Evolutionary conservation across 805 yeast species (phyloP).

Genomic region (Ogataea henricii): DNA sequence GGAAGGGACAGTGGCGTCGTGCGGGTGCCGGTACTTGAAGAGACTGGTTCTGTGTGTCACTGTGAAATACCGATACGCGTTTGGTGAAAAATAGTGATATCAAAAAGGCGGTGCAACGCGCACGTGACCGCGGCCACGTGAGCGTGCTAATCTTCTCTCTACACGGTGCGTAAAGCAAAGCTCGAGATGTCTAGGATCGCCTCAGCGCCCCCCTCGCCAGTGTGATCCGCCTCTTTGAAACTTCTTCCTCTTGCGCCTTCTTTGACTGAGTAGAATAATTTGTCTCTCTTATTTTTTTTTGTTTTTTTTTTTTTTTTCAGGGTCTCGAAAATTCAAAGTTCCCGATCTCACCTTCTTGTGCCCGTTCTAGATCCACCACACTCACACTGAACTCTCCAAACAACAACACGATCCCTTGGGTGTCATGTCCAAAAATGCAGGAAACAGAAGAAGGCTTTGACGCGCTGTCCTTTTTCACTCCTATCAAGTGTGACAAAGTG

Average conservation of each 20-base stretch:
- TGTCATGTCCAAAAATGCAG: neutral
- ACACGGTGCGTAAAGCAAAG: neutral
- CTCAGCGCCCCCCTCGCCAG: neutral
- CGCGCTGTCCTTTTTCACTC: conserved; percentile 24
- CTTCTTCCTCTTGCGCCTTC: neutral
- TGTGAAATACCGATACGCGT: conserved; percentile 5
- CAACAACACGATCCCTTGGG: too few relatives aligned
- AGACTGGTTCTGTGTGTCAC: too few relatives aligned
- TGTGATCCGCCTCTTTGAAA: neutral
- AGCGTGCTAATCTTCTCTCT: neutral
- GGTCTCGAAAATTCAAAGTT: neutral
- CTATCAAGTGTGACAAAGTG: conserved; percentile 3
- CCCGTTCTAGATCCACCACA: neutral
- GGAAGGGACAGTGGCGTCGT: neutral
- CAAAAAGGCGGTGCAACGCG: neutral
- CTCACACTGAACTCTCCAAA: too few relatives aligned
- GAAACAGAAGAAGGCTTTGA: conserved; percentile 21
- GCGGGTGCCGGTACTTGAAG: too few relatives aligned
- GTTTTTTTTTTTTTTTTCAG: neutral
- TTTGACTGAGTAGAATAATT: too few relatives aligned
- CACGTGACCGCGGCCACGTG: neutral
- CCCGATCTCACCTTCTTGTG: neutral
- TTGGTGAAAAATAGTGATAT: conserved; percentile 1
- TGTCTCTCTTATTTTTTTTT: neutral
- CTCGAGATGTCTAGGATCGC: neutral